Evolutionary conservation across 129 eudicot species (phyloP).

Genomic region (Lonicera japonica): DNA sequence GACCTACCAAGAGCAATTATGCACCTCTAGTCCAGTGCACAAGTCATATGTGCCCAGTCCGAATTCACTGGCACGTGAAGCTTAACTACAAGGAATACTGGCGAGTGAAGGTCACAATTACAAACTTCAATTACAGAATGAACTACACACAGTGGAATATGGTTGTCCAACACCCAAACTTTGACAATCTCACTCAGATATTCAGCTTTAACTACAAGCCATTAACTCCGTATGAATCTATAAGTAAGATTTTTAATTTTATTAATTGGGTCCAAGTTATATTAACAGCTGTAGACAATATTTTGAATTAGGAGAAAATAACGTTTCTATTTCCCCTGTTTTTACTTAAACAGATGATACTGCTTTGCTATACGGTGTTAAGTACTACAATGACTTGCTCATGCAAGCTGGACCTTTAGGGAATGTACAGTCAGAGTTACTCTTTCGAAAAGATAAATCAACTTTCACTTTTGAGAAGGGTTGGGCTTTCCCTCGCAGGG

Average conservation of each 20-base stretch:
- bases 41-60: conserved; percentile 88
- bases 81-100: conserved; percentile 85
- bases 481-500: conserved; percentile 92
- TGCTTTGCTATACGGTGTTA: conserved; percentile 91
- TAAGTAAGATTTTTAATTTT: conserved; percentile 52
- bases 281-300: no score
- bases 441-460: conserved; percentile 59
- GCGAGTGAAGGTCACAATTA: conserved; percentile 83
- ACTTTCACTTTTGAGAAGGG: conserved; percentile 83
- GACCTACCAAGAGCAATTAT: conserved; percentile 38
- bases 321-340: neutral
- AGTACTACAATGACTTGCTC: conserved; percentile 71
- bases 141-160: conserved; percentile 85
- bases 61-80: conserved; percentile 92
- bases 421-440: conserved; percentile 88
- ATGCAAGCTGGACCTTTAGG: conserved; percentile 75
- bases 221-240: conserved; percentile 51
- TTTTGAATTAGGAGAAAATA: neutral
- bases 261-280: no score
- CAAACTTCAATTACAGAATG: conserved; percentile 87
- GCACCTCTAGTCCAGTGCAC: conserved; percentile 86
- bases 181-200: conserved; percentile 62
- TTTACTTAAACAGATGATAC: conserved; percentile 62
- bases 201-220: conserved; percentile 92
- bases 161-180: conserved; percentile 88